Percentiles rank a stretch among this genome's conserved stretches.
Evolutionary conservation across 2,329 filamentous ascomycete species (phyloP).

Genomic region (Orbilia quercus): DNA sequence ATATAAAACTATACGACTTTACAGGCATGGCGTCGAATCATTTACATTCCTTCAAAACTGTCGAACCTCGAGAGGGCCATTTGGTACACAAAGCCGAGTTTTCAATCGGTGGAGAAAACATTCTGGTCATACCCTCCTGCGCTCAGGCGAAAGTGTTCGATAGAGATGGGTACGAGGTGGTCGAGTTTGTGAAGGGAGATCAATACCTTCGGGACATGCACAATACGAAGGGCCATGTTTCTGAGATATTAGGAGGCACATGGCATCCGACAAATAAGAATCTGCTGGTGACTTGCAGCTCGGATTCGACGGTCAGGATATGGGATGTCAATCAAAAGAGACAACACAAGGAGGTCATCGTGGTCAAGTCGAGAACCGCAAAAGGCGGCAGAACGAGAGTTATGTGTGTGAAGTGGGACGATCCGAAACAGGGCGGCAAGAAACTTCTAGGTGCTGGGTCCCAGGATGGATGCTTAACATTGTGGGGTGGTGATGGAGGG

Average conservation of each 20-base stretch:
- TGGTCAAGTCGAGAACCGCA: conserved; percentile 91
- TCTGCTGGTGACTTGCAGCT: conserved; percentile 87
- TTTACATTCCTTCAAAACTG: conserved; percentile 88
- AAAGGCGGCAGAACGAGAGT: conserved; percentile 93
- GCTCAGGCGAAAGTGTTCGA: conserved; percentile 90
- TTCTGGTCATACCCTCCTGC: conserved; percentile 88
- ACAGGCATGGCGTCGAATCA: conserved; percentile 95
- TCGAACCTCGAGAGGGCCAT: conserved; percentile 88
- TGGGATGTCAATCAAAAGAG: conserved; percentile 96
- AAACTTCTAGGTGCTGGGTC: conserved; percentile 84
- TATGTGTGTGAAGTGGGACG: conserved; percentile 90
- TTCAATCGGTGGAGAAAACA: conserved; percentile 60
- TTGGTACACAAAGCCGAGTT: conserved; percentile 88
- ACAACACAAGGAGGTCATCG: conserved; percentile 90
- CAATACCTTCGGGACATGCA: conserved; percentile 99
- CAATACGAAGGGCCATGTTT: conserved; percentile 96
- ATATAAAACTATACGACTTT: conserved; percentile 92
- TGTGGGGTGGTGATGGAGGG: conserved; percentile 86
- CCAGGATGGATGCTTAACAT: conserved; percentile 86
- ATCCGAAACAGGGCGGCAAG: conserved; percentile 74
- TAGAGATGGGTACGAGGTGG: conserved; percentile 84
- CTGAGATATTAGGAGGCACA: conserved; percentile 85
- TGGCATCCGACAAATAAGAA: conserved; percentile 92
- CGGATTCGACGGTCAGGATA: conserved; percentile 93
- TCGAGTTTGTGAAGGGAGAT: conserved; percentile 94